Evolutionary conservation across 495 filamentous ascomycete genomes (phyloP).

Genomic region (Podospora pseudopauciseta): DNA sequence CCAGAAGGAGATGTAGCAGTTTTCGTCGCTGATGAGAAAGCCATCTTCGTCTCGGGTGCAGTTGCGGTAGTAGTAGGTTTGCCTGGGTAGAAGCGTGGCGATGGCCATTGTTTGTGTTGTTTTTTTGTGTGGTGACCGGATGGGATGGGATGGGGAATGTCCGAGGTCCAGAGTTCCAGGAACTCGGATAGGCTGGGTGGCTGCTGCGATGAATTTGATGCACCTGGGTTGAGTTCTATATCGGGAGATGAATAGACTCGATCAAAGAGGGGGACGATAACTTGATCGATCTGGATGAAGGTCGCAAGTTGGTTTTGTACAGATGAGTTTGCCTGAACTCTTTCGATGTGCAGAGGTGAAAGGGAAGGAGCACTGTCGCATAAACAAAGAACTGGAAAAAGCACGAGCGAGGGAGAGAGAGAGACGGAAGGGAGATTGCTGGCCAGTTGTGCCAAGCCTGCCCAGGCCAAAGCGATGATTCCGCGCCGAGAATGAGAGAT

Average conservation of each 20-base stretch:
- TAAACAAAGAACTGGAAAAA: not conserved
- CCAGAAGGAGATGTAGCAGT: constrained; percentile 43
- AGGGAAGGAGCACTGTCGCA: not conserved
- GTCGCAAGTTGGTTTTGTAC: not conserved
- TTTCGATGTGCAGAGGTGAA: not conserved
- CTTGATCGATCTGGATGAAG: not conserved
- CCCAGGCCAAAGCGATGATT: not conserved
- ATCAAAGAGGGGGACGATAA: not conserved
- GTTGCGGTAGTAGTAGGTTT: constrained; percentile 11
- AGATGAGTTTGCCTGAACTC: not conserved
- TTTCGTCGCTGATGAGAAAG: constrained; percentile 32
- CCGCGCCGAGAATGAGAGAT: not conserved
- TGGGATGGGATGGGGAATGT: not conserved
- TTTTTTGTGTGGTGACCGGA: constrained; percentile 1
- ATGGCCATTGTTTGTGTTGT: constrained; percentile 11
- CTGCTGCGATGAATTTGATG: not conserved
- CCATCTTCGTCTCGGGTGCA: constrained; percentile 26
- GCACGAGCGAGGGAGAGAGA: too few relatives aligned
- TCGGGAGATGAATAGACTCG: not conserved
- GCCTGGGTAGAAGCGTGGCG: constrained; percentile 13
- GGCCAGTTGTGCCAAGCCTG: not conserved
- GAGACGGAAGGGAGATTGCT: not conserved
- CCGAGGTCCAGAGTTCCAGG: not conserved
- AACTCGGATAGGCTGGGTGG: not conserved
- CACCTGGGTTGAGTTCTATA: not conserved